Percentiles rank a stretch among this genome's conserved stretches.
Evolutionary conservation across 176 grass and related monocot genomes (phyloP).

Genomic region (Aegilops bicornis): DNA sequence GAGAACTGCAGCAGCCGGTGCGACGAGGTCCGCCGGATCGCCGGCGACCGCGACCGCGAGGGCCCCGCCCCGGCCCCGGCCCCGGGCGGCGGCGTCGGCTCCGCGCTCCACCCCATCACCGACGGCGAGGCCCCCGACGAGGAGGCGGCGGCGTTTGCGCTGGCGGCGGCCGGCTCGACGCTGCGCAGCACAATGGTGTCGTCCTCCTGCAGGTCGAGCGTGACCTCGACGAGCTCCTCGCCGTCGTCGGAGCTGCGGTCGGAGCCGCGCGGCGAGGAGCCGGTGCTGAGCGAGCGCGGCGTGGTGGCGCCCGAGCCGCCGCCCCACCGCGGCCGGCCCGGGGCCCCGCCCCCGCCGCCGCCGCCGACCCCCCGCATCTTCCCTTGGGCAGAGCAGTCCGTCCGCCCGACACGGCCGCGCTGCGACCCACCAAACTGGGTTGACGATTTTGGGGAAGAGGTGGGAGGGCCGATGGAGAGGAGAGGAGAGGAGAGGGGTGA

Average conservation of each 20-base stretch:
- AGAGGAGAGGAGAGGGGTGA: not conserved
- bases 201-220: slow-evolving; percentile 81
- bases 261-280: slow-evolving; percentile 49
- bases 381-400: too few species aligned
- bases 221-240: slow-evolving; percentile 89
- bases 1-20: slow-evolving; percentile 87
- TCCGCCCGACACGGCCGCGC: slow-evolving; percentile 11
- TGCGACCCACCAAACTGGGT: slow-evolving; percentile 30
- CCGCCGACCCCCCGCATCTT: not conserved
- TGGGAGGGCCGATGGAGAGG: not conserved
- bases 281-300: slow-evolving; percentile 58
- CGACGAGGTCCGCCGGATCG: slow-evolving; percentile 68
- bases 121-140: slow-evolving; percentile 22
- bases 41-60: slow-evolving; percentile 55
- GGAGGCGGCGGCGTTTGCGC: not conserved
- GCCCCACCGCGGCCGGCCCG: slow-evolving; percentile 44
- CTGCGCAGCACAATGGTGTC: slow-evolving; percentile 80
- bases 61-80: not conserved
- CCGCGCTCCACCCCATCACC: not conserved
- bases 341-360: slow-evolving; percentile 16
- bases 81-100: not conserved
- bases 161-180: slow-evolving; percentile 52
- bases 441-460: slow-evolving; percentile 15
- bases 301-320: slow-evolving; percentile 41
- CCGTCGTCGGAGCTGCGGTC: slow-evolving; percentile 58